A percentile compares a stretch with the other conserved stretches of the same genome.
Conservation (phyloP, 2,329 filamentous ascomycete genomes). For the Talaromyces albobiverticillius region DNA sequence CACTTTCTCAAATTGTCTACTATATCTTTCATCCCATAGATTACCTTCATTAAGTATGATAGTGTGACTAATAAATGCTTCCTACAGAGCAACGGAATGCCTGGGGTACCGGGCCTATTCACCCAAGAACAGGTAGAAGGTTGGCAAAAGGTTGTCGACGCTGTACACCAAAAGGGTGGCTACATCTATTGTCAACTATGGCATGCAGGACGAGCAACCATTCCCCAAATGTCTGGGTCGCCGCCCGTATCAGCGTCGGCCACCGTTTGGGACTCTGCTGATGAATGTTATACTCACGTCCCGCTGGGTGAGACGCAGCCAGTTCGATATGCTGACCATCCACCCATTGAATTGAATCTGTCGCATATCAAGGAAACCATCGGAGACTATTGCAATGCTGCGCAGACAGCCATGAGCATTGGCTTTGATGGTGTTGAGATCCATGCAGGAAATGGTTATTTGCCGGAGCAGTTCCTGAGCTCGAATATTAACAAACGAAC, state of each 20-base stretch:
- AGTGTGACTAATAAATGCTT: too few relatives aligned
- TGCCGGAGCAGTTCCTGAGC: constrained; percentile 53
- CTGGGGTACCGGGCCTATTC: constrained; percentile 34
- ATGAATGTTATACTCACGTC: constrained; percentile 41
- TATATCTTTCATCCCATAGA: too few relatives aligned
- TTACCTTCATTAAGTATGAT: background rate
- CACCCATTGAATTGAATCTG: constrained; percentile 44
- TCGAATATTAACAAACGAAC: constrained; percentile 50
- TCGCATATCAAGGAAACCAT: constrained; percentile 45
- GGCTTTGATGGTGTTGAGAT: constrained; percentile 56
- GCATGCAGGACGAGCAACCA: constrained; percentile 49
- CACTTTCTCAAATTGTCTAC: too few relatives aligned
- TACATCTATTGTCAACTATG: constrained; percentile 43
- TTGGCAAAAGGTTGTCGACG: constrained; percentile 52
- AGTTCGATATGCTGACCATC: constrained; percentile 42
- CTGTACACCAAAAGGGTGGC: constrained; percentile 51
- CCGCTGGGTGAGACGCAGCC: constrained; percentile 33
- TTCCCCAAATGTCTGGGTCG: constrained; percentile 39
- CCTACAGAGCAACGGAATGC: constrained; percentile 37
- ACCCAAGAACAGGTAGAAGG: constrained; percentile 42
- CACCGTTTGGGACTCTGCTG: constrained; percentile 45
- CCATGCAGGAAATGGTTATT: constrained; percentile 50
- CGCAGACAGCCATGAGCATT: constrained; percentile 51
- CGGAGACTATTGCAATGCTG: constrained; percentile 44
- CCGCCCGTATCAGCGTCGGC: constrained; percentile 40